Evolutionary conservation across 2,329 filamentous ascomycete genomes (phyloP), one percentile per base, ranked within the genome.

Genomic region (Cytospora schulzeri): DNA sequence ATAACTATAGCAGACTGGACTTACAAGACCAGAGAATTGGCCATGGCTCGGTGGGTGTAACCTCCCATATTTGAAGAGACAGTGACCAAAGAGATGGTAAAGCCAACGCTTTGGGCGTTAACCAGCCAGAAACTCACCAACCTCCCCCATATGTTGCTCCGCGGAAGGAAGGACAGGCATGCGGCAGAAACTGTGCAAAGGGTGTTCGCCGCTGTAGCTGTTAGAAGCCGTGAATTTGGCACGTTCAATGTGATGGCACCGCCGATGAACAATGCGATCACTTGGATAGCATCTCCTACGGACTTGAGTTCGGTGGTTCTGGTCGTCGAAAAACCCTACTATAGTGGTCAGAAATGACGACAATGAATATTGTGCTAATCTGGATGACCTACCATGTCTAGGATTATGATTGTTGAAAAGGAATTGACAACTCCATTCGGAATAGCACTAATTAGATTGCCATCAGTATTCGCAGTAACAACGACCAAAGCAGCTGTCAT

Each of bases 41-140:
- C 74, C 45, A 76, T 60, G 5, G 73, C 69, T 3, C 74, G 67
- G 61, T 77, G 75, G 1, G 75, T 77, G 63, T 77, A 77, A 0
- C 75, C 75, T 2, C 73, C 75, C 74, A 77, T 76, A 45, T 76
- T 77, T 2, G 73, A 75, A 1, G 71, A 75, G 17, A 77, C 71
- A 1, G 72, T 77, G 1, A 71, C 71, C 11, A 77, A 66, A 1
- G 74, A 73, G 8, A 77, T 69, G 1, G 76, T 76, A 56, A 76
- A 77, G 17, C 74, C 74, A 7, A 78, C 74, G 1, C 72, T 74
- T 62, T 77, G 75, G 1, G 73, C 60, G 64, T 77, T 78, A 1
- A 76, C 74, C 2, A 78, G 72, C 76, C 75, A 77, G 65, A 77
- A 77, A 33, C 68, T 73, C 3, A 71, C 73, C 31, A 77, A 69